Percentiles rank a stretch among this genome's conserved stretches.
phyloP scores from a whole-genome alignment of 176 grass and related monocot genomes.

The Hordeum marinum region DNA sequence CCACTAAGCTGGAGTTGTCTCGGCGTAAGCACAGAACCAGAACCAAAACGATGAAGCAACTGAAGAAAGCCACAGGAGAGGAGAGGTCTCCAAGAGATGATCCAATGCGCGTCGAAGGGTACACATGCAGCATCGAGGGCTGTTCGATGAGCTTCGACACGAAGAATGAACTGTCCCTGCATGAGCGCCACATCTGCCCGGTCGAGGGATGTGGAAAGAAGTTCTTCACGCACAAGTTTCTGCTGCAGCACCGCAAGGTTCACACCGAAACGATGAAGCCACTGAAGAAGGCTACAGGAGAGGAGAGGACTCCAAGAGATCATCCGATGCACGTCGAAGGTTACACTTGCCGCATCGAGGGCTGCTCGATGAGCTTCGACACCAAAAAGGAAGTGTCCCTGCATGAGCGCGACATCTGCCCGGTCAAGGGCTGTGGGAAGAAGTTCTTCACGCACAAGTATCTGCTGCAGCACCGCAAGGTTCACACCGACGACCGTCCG shows the following conservation, averaged over 20 bases:
- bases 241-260: slow-evolving; percentile 70
- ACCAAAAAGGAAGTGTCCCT: slow-evolving; percentile 56
- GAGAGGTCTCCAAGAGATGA: slow-evolving; percentile 5
- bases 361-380: slow-evolving; percentile 70
- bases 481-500: slow-evolving; percentile 73
- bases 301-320: too few relatives aligned
- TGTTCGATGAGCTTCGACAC: slow-evolving; percentile 75
- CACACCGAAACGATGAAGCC: too few relatives aligned
- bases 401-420: slow-evolving; percentile 74
- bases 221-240: slow-evolving; percentile 89
- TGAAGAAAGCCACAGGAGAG: slow-evolving; percentile 22
- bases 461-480: slow-evolving; percentile 75
- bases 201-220: slow-evolving; percentile 67
- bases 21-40: slow-evolving; percentile 44
- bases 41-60: slow-evolving; percentile 37
- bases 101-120: slow-evolving; percentile 38
- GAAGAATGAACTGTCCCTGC: slow-evolving; percentile 52
- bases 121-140: slow-evolving; percentile 53
- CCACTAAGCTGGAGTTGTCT: slow-evolving; percentile 44
- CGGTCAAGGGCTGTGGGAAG: slow-evolving; percentile 57
- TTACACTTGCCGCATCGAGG: neutral
- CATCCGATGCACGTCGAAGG: too few relatives aligned
- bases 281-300: too few relatives aligned
- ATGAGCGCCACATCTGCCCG: slow-evolving; percentile 70
- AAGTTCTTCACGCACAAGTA: slow-evolving; percentile 94